Percentiles rank a stretch among this genome's conserved stretches.
Evolutionary conservation across 2,329 filamentous ascomycete species (phyloP).

Genomic region (Dothistroma pini): DNA sequence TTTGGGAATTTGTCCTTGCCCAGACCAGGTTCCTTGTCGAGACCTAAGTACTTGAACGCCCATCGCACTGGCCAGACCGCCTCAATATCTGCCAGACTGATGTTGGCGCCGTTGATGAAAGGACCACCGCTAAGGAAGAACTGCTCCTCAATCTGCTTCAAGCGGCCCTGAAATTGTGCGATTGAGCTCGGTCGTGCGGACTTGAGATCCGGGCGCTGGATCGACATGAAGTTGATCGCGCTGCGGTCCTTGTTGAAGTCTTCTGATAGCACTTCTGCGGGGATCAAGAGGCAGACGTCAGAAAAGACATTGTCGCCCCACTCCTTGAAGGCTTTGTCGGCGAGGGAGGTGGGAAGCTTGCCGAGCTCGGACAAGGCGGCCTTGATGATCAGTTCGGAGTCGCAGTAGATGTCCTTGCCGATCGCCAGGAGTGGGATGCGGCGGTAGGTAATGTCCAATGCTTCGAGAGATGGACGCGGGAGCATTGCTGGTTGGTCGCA

Average conservation of each 20-base stretch:
- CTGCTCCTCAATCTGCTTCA: constrained; percentile 23
- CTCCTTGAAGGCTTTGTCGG: constrained; percentile 30
- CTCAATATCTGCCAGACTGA: constrained; percentile 29
- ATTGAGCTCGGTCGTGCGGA: constrained; percentile 24
- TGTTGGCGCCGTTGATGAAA: constrained; percentile 24
- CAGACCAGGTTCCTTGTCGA: constrained; percentile 21
- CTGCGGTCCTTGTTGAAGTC: constrained; percentile 30
- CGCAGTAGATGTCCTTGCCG: constrained; percentile 33
- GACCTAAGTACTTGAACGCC: constrained; percentile 25
- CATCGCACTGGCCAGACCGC: constrained; percentile 26
- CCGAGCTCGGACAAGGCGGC: constrained; percentile 18
- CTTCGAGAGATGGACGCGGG: constrained; percentile 31
- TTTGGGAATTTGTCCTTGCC: constrained; percentile 27
- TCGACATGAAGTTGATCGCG: constrained; percentile 26
- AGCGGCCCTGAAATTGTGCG: constrained; percentile 22
- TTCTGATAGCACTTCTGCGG: constrained; percentile 17
- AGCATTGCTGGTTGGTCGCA: constrained; percentile 29
- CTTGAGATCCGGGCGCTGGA: constrained; percentile 23
- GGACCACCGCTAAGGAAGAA: constrained; percentile 23
- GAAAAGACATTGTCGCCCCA: constrained; percentile 28
- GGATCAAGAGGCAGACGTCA: constrained; percentile 25
- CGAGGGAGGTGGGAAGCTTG: constrained; percentile 20
- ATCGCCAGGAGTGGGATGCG: constrained; percentile 33
- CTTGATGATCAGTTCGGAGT: constrained; percentile 27
- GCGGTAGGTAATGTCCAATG: constrained; percentile 32